Evolutionary conservation across 1,284 basidiomycete species (phyloP).

Genomic region (Microbotryum scabiosae): DNA sequence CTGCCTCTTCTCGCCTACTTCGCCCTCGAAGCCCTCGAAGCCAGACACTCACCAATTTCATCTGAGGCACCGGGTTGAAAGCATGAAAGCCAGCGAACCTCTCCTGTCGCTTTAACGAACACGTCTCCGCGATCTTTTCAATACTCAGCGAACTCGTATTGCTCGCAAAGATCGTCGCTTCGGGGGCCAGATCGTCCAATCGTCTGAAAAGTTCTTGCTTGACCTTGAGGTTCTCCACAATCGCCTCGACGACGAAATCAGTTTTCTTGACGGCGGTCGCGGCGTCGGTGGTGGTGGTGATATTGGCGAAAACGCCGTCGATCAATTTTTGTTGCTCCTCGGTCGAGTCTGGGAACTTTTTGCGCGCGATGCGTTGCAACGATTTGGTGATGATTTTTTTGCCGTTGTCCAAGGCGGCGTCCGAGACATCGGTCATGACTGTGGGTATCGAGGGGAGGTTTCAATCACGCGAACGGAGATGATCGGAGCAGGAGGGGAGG

Average conservation of each 20-base stretch:
- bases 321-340: slow-evolving; percentile 40
- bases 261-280: slow-evolving; percentile 44
- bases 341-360: slow-evolving; percentile 45
- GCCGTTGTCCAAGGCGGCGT: slow-evolving; percentile 46
- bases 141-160: slow-evolving; percentile 52
- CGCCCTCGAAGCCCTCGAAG: not conserved
- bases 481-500: not conserved
- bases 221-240: slow-evolving; percentile 50
- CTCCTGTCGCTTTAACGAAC: slow-evolving; percentile 36
- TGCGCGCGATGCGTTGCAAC: slow-evolving; percentile 46
- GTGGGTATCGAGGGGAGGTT: not conserved
- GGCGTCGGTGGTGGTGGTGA: slow-evolving; percentile 48
- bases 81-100: slow-evolving; percentile 50
- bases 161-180: slow-evolving; percentile 48
- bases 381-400: slow-evolving; percentile 50
- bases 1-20: not conserved
- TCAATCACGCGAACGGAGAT: not conserved
- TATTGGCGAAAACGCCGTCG: slow-evolving; percentile 44
- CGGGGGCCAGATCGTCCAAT: slow-evolving; percentile 46
- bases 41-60: slow-evolving; percentile 45
- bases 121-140: slow-evolving; percentile 45
- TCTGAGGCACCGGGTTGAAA: slow-evolving; percentile 44
- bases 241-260: slow-evolving; percentile 52
- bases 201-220: slow-evolving; percentile 50
- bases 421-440: slow-evolving; percentile 43